Base-by-base conservation (phyloP, 2,329 filamentous ascomycete genomes). In the Blastomyces silverae region DNA sequence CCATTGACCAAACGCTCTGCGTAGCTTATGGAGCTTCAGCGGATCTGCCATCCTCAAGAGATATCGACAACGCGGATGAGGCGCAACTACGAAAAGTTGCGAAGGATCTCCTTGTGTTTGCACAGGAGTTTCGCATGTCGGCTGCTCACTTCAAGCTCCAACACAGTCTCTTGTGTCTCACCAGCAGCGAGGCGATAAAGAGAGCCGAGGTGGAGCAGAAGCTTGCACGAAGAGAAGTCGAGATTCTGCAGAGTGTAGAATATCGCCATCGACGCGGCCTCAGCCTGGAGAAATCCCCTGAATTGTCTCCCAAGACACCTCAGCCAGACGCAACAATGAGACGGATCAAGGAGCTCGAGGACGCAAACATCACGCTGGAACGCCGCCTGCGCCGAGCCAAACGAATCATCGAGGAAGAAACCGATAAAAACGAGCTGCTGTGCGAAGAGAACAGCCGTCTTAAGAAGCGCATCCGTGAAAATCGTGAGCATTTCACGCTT, bases 101-200 rank as follows among this genome's bases (percentile, higher is more conserved):
- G 44, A 78, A 80, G 75, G 79, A 80, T 28, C 77, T 88, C 15
- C 79, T 84, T 34, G 75, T 77, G 13, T 79, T 83, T 20, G 75
- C 86, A n/a, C 81, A 83, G 67, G 86, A 89, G 69, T 83, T 85
- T 64, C 90, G 94, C 72, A 92, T 92, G 80, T 89, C 92, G 66
- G 88, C 89, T 20, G 90, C 92, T 42, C 92, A 97, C 75, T 89
- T 94, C 79, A 95, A 94, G 78, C 81, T 97, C 64, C 93, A 97
- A 75, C 89, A 92, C 73, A 92, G 89, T 70, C 84, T 97, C 72
- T 83, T 96, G 37, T 87, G 85, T 62, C 87, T 97, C 69, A 91
- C 96, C 72, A 92, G 90, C 64, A 87, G 89, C 60, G 91, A 96
- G 70, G 89, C 92, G 39, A 85, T 91, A 11, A 92, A 95, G 76